phyloP scores from a whole-genome alignment of 2,329 filamentous ascomycete genomes.

The Aspergillus sclerotialis region DNA sequence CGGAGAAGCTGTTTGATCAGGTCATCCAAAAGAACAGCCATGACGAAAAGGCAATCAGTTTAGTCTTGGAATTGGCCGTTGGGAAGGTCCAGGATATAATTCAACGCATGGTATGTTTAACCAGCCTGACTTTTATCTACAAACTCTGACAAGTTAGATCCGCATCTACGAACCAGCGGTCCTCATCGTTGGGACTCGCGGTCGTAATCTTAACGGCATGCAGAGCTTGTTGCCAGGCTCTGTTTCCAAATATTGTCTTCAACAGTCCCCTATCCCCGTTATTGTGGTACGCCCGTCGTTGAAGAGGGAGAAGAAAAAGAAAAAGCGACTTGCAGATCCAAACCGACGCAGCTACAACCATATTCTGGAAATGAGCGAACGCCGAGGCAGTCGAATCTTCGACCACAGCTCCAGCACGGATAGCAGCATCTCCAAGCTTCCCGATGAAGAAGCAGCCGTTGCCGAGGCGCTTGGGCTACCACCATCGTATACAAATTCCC shows the following conservation, averaged over 20 bases:
- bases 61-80: constrained; percentile 79
- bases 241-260: constrained; percentile 89
- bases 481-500: constrained; percentile 21
- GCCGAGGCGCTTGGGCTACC: constrained; percentile 43
- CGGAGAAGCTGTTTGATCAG: constrained; percentile 63
- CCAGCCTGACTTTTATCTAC: background rate
- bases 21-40: constrained; percentile 75
- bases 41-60: constrained; percentile 70
- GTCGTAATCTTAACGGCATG: constrained; percentile 75
- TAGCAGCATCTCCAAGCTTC: constrained; percentile 38
- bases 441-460: constrained; percentile 45
- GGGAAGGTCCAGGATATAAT: constrained; percentile 88
- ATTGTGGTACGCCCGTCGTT: constrained; percentile 84
- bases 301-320: constrained; percentile 84
- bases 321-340: constrained; percentile 73
- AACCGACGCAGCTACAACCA: constrained; percentile 67
- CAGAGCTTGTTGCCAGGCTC: constrained; percentile 82
- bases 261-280: constrained; percentile 87
- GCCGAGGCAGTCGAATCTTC: constrained; percentile 45
- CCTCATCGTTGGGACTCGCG: constrained; percentile 82
- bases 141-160: constrained; percentile 51
- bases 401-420: constrained; percentile 42
- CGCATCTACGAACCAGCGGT: constrained; percentile 87
- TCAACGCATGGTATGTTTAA: constrained; percentile 66
- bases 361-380: constrained; percentile 62